Base-by-base conservation (phyloP, 257 asterid genomes). In the Prunella vulgaris region DNA sequence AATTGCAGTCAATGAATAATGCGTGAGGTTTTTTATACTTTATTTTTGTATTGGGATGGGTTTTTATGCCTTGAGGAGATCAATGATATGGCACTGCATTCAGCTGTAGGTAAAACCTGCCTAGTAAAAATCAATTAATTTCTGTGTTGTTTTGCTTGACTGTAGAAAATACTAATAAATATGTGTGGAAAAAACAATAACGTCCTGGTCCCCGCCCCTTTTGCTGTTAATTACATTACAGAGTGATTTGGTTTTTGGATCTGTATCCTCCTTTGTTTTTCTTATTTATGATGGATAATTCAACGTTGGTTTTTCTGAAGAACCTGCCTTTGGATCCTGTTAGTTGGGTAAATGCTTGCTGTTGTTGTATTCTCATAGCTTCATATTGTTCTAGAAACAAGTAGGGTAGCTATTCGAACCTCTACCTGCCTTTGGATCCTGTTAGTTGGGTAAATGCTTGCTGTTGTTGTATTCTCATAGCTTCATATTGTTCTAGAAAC, bases 271-370 rank as follows among this genome's bases (percentile, higher is more conserved):
- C 15, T 40, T 35, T 5, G 21, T 53, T 24, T 53, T 27, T 28
- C 49, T 2, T 53, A 4, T 24, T 27, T 17, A 28, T 13, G 57
- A 58, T 52, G 57, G 61, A 37, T 5, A 18, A 25, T 20, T 54
- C 60, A 15, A 53, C 56, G 25, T 9, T 22, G 13, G 12, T 61
- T 35, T 51, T 25, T 38, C 5, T 5, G 30, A 62, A 5, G 66
- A 37, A 76, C 57, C 63, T 70, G 60, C 76, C 74, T 52, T 67
- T 13, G 68, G n/a, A 12, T 10, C 8, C 9, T 42, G 14, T 13
- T 12, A 13, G 17, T 40, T 5, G 49, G 49, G 13, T 12, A 42
- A 42, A n/a, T 35, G 4, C 4, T 42, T 42, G 51, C 14, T 42
- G 17, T 42, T 42, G 51, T 42, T 42, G 51, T 42, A 10, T 42